Evolutionary conservation across 1,139 yeast species (phyloP).

Genomic region (Williopsis jadinii): DNA sequence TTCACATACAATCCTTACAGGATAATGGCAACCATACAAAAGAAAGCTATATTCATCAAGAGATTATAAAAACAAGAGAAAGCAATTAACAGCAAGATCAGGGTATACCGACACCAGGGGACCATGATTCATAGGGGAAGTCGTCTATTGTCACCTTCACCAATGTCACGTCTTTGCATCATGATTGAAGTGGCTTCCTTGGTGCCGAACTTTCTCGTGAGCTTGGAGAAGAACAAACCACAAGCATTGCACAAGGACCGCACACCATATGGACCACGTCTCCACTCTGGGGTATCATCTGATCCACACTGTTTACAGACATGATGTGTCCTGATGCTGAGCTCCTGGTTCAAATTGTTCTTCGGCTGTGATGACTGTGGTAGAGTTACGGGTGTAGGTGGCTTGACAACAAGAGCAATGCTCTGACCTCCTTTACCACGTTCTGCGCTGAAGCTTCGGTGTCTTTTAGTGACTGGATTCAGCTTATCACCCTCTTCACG

Average conservation of each 20-base stretch:
- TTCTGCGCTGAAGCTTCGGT: neutral
- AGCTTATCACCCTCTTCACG: no score
- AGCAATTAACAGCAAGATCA: no score
- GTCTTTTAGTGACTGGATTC: neutral
- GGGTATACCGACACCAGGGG: no score
- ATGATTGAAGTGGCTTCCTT: slow-evolving; percentile 21
- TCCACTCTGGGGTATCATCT: slow-evolving; percentile 77
- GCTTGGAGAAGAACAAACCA: slow-evolving; percentile 68
- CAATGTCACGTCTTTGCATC: slow-evolving; percentile 17
- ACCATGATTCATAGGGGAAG: slow-evolving; percentile 10
- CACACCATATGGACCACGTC: slow-evolving; percentile 73
- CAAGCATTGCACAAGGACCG: slow-evolving; percentile 77
- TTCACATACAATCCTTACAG: neutral
- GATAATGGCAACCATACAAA: neutral
- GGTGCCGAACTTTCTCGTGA: slow-evolving; percentile 51
- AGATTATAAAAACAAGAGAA: no score
- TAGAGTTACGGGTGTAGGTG: slow-evolving; percentile 5
- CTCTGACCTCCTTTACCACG: neutral
- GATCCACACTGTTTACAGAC: slow-evolving; percentile 57
- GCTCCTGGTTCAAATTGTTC: slow-evolving; percentile 13
- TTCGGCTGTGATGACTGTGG: slow-evolving; percentile 1
- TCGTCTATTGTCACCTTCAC: slow-evolving; percentile 22
- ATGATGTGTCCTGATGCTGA: slow-evolving; percentile 10
- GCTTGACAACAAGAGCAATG: slow-evolving; percentile 6
- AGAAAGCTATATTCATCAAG: no score